phyloP scores from a whole-genome alignment of 1,284 basidiomycete genomes.

The Cryptococcus sp. region DNA sequence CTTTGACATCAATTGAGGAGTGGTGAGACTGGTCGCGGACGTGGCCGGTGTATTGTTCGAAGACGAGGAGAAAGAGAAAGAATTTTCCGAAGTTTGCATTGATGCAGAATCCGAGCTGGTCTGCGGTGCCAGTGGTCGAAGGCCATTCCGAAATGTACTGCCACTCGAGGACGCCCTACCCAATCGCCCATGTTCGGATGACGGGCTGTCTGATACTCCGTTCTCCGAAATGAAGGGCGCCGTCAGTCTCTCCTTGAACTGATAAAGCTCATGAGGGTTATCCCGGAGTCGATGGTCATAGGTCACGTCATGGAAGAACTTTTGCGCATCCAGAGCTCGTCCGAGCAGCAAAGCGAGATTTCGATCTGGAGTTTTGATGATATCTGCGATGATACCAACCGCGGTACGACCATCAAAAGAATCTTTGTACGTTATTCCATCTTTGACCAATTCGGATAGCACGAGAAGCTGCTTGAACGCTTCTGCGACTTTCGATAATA shows the following conservation, averaged over 20 bases:
- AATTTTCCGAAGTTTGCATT: constrained; percentile 31
- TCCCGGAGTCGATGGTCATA: constrained; percentile 96
- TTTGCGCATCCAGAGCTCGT: constrained; percentile 93
- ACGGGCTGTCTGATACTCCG: constrained; percentile 30
- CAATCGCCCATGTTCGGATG: constrained; percentile 30
- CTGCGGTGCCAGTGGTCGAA: constrained; percentile 6
- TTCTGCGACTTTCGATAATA: constrained; percentile 90
- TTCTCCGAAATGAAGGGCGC: constrained; percentile 42
- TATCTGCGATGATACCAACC: constrained; percentile 92
- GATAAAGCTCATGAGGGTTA: constrained; percentile 85
- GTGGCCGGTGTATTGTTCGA: constrained; percentile 36
- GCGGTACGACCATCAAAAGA: constrained; percentile 96
- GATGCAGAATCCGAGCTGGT: constrained; percentile 36
- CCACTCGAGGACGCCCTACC: constrained; percentile 11
- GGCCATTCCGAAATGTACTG: constrained; percentile 5
- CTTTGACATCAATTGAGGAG: constrained; percentile 11
- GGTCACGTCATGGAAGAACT: constrained; percentile 99
- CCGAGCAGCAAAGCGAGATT: constrained; percentile 93
- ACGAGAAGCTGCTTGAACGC: constrained; percentile 83
- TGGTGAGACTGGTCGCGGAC: constrained; percentile 32
- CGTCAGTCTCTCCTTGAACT: constrained; percentile 63
- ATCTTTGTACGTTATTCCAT: constrained; percentile 93
- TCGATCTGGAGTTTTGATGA: constrained; percentile 97
- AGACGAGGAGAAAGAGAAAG: constrained; percentile 23
- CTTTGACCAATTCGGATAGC: constrained; percentile 80